Conservation (phyloP, 2,329 filamentous ascomycete species). For the Penicillium sp. region DNA sequence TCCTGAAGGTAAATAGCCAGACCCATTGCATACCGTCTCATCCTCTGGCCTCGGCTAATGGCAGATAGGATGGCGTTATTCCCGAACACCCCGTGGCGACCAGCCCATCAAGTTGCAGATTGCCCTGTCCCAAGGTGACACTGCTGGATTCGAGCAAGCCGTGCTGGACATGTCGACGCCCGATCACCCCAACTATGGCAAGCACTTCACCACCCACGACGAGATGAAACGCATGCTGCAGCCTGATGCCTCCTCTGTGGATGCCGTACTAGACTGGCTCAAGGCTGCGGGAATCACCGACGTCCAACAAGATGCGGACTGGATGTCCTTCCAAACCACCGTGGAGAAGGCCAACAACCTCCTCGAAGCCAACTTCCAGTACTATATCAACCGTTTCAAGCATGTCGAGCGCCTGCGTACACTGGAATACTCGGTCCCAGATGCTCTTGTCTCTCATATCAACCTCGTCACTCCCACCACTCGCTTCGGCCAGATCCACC, state of each 20-base stretch:
- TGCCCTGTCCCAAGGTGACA: constrained; percentile 39
- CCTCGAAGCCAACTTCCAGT: constrained; percentile 43
- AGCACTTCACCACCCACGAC: constrained; percentile 49
- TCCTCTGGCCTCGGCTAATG: background rate
- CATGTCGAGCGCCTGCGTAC: constrained; percentile 40
- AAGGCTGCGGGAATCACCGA: constrained; percentile 40
- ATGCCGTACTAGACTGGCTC: constrained; percentile 52
- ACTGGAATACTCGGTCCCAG: constrained; percentile 44
- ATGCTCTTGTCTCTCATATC: constrained; percentile 36
- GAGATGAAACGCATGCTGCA: constrained; percentile 54
- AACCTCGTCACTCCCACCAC: constrained; percentile 47
- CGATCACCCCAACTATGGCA: constrained; percentile 49
- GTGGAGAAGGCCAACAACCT: constrained; percentile 41
- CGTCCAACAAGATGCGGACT: constrained; percentile 39
- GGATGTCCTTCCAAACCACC: constrained; percentile 40
- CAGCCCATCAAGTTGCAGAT: constrained; percentile 37
- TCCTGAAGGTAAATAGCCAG: constrained; percentile 32
- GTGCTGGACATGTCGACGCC: constrained; percentile 55
- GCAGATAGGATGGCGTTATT: constrained; percentile 35
- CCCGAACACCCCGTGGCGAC: constrained; percentile 25
- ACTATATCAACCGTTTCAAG: constrained; percentile 34
- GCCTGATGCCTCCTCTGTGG: constrained; percentile 44
- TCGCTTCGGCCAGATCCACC: constrained; percentile 40
- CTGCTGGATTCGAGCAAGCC: constrained; percentile 46
- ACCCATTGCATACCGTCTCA: background rate